These are phyloP conservation scores for Tylopilus sp. DNA, from an alignment of 768 basidiomycete species.

Conservation along the genomic window DNA sequence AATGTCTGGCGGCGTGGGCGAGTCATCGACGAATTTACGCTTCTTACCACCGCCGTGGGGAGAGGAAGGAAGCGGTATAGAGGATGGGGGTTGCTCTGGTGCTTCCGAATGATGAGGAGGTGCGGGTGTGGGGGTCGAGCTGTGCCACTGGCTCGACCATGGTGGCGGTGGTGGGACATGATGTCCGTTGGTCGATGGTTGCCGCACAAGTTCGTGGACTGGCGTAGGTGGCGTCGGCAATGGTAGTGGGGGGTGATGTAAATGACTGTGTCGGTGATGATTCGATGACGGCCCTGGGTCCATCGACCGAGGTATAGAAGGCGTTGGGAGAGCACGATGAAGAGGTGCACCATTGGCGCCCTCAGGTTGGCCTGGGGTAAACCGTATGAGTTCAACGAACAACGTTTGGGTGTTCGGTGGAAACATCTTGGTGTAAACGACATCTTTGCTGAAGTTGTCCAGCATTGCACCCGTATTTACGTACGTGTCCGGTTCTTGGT, in stretches of 20 bases:
- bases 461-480: conserved; percentile 74
- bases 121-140: conserved; percentile 11
- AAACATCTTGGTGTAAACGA: conserved; percentile 65
- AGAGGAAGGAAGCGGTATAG: conserved; percentile 17
- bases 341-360: conserved; percentile 14
- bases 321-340: conserved; percentile 13
- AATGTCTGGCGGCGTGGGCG: conserved; percentile 24
- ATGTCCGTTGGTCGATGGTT: conserved; percentile 31
- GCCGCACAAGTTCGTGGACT: conserved; percentile 30
- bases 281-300: conserved; percentile 30
- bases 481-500: conserved; percentile 52
- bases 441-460: conserved; percentile 66
- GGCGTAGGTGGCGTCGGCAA: conserved; percentile 34
- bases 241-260: conserved; percentile 30
- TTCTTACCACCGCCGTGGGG: conserved; percentile 34
- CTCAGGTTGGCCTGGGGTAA: conserved; percentile 33
- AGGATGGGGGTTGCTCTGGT: conserved; percentile 16
- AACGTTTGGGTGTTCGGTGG: conserved; percentile 63
- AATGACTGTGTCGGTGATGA: conserved; percentile 29
- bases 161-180: conserved; percentile 34
- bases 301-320: conserved; percentile 19
- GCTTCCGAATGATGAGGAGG: conserved; percentile 23
- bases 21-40: conserved; percentile 34
- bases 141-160: conserved; percentile 33
- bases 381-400: conserved; percentile 67